phyloP scores from a whole-genome alignment of 192 early-diverging fungal species.

The Piromyces finnis region DNA sequence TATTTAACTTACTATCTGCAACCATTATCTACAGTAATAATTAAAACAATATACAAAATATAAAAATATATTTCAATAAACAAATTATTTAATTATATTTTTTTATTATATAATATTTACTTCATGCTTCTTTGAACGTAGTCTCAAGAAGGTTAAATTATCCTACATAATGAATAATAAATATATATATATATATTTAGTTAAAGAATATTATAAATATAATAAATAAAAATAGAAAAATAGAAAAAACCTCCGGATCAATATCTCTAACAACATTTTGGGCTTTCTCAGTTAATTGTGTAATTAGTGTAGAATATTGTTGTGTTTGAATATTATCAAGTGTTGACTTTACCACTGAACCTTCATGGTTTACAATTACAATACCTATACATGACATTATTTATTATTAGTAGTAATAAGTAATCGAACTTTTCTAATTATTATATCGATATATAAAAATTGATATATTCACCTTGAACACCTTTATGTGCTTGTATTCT shows the following conservation, averaged over 20 bases:
- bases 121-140: slow-evolving; percentile 4
- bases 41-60: background rate
- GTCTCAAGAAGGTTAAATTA: slow-evolving; percentile 3
- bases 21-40: background rate
- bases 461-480: slow-evolving; percentile 20
- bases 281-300: slow-evolving; percentile 17
- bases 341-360: slow-evolving; percentile 26
- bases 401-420: too few relatives aligned
- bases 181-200: too few relatives aligned
- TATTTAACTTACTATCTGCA: slow-evolving; percentile 1
- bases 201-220: too few relatives aligned
- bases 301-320: slow-evolving; percentile 32
- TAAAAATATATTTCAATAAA: background rate
- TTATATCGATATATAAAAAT: too few relatives aligned
- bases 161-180: background rate
- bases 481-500: slow-evolving; percentile 33
- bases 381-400: too few relatives aligned
- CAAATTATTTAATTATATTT: too few relatives aligned
- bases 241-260: slow-evolving; percentile 23
- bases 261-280: slow-evolving; percentile 29
- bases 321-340: slow-evolving; percentile 42
- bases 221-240: too few relatives aligned
- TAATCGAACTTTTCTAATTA: too few relatives aligned
- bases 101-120: background rate
- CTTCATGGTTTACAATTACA: slow-evolving; percentile 32